Percentiles rank a stretch among this genome's conserved stretches.
Evolutionary conservation across 345 rosid species (phyloP).

Genomic region (Aquilaria sinensis): DNA sequence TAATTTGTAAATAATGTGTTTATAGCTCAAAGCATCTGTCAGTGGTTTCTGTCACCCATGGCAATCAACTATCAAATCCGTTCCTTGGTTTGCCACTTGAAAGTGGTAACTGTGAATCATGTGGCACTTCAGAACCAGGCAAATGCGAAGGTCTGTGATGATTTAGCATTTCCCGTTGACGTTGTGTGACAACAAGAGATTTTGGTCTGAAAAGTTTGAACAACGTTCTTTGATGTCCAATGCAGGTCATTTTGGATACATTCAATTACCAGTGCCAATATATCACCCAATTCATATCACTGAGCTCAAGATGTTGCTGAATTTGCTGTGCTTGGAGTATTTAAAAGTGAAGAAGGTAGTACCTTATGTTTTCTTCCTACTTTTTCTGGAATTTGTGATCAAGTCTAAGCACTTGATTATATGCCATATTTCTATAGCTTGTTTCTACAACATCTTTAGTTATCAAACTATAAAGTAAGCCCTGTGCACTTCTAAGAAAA

Average conservation of each 20-base stretch:
- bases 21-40: slow-evolving; percentile 60
- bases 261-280: slow-evolving; percentile 73
- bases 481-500: no score
- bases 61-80: slow-evolving; percentile 71
- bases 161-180: not conserved
- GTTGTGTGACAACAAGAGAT: not conserved
- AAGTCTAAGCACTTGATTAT: no score
- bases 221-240: slow-evolving; percentile 15
- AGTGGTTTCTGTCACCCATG: slow-evolving; percentile 67
- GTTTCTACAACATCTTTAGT: no score
- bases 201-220: not conserved
- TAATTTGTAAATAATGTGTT: slow-evolving; percentile 3
- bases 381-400: no score
- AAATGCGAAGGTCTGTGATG: slow-evolving; percentile 83
- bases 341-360: slow-evolving; percentile 80
- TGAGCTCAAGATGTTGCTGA: slow-evolving; percentile 69
- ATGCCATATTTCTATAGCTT: no score
- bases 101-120: slow-evolving; percentile 85
- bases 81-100: slow-evolving; percentile 91
- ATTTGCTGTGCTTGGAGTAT: slow-evolving; percentile 80
- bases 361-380: no score
- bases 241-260: slow-evolving; percentile 94
- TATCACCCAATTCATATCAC: slow-evolving; percentile 84
- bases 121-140: slow-evolving; percentile 78
- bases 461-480: no score